Conservation (phyloP, 345 rosid species). For the Fremontodendron californicum region DNA sequence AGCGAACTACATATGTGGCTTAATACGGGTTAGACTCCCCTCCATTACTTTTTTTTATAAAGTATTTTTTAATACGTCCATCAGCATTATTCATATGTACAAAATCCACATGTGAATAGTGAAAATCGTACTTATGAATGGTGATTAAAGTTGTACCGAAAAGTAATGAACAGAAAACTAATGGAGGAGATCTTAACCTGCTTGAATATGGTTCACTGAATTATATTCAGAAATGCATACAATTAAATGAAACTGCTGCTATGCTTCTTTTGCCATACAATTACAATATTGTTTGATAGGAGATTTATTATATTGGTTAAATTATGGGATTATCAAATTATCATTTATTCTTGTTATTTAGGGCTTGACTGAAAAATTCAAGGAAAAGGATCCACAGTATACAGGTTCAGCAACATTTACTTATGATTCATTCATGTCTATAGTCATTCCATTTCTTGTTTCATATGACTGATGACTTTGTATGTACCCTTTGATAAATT, state of each 20-base stretch:
- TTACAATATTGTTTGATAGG: not conserved
- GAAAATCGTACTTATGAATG: not conserved
- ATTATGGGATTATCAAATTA: not conserved
- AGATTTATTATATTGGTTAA: not conserved
- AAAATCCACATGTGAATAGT: not conserved
- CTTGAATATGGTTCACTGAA: no score
- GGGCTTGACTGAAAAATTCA: conserved; percentile 71
- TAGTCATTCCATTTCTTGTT: conserved; percentile 54
- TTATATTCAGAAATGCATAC: no score
- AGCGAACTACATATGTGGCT: not conserved
- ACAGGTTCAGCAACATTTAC: conserved; percentile 46
- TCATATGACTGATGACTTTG: not conserved
- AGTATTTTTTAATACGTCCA: no score
- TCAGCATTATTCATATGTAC: not conserved
- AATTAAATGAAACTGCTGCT: no score
- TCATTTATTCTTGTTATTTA: conserved; percentile 26
- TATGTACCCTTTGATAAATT: not conserved
- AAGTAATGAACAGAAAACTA: no score
- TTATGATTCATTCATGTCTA: conserved; percentile 57
- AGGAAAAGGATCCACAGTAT: conserved; percentile 49
- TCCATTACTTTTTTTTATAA: no score
- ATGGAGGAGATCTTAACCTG: no score
- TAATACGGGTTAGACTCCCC: no score
- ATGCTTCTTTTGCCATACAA: no score
- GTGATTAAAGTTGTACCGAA: no score